These are phyloP conservation scores for Cytospora chrysosperma DNA, from an alignment of 2,329 filamentous ascomycete species.

Conservation along the genomic window DNA sequence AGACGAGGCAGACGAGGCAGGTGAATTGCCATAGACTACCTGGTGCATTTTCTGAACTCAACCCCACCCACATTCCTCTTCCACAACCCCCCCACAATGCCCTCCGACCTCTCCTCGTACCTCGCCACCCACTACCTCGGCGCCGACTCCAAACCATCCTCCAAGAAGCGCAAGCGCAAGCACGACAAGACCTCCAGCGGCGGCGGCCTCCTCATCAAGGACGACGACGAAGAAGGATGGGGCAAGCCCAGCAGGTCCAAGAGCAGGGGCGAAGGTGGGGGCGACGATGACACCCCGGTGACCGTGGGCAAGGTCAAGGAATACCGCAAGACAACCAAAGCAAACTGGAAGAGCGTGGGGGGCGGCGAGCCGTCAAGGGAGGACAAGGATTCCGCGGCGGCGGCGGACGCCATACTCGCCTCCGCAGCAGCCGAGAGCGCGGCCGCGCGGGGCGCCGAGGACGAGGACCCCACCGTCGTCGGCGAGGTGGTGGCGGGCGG, in stretches of 20 bases:
- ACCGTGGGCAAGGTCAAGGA: constrained; percentile 55
- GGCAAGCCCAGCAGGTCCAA: constrained; percentile 5
- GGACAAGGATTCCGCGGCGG: constrained; percentile 53
- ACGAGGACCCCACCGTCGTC: constrained; percentile 49
- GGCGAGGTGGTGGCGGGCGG: constrained; percentile 35
- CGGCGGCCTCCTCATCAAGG: constrained; percentile 58
- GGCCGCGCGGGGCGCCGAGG: constrained; percentile 47
- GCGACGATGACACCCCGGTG: constrained; percentile 51
- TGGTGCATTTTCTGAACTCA: not conserved
- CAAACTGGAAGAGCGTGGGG: constrained; percentile 70
- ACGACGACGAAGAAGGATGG: constrained; percentile 63
- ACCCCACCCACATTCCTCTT: not conserved
- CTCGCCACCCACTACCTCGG: constrained; percentile 89
- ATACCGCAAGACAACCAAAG: constrained; percentile 76
- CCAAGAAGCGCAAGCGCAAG: constrained; percentile 66
- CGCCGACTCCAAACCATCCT: constrained; percentile 48
- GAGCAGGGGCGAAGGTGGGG: constrained; percentile 46
- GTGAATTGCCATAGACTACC: not conserved
- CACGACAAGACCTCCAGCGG: constrained; percentile 39
- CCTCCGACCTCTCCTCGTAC: constrained; percentile 72
- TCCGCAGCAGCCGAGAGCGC: constrained; percentile 67
- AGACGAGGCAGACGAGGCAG: not conserved
- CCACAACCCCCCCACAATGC: constrained; percentile 39
- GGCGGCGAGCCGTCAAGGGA: constrained; percentile 35
- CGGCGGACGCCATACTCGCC: constrained; percentile 76